A percentile compares a stretch with the other conserved stretches of the same genome.
Conservation (phyloP, 2,329 filamentous ascomycete genomes). For the Penicillium italicum region DNA sequence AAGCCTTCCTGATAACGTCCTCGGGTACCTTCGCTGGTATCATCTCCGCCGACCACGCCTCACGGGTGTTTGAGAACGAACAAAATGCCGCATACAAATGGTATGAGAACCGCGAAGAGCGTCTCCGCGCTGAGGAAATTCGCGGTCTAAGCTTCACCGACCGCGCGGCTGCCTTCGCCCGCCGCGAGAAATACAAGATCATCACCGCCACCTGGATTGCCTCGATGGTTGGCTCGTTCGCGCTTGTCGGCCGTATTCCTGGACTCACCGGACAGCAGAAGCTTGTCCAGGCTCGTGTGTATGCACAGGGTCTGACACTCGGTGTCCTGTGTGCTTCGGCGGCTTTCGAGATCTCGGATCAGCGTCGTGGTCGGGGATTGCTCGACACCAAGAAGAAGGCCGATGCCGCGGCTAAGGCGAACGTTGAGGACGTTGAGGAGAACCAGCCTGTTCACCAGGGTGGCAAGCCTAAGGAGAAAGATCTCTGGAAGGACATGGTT, state of each 20-base stretch:
- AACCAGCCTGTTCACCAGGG: conserved; percentile 77
- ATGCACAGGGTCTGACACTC: conserved; percentile 84
- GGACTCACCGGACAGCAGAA: conserved; percentile 76
- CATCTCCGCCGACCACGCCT: conserved; percentile 73
- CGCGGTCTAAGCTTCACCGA: conserved; percentile 56
- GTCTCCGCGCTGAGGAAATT: conserved; percentile 53
- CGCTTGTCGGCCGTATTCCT: conserved; percentile 71
- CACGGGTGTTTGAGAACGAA: conserved; percentile 65
- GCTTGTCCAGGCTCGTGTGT: conserved; percentile 89
- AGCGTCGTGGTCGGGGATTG: conserved; percentile 60
- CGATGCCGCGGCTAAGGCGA: conserved; percentile 69
- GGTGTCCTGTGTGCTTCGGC: conserved; percentile 79
- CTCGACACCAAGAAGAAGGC: conserved; percentile 65
- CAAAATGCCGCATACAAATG: conserved; percentile 67
- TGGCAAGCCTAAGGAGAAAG: conserved; percentile 64
- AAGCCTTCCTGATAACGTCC: conserved; percentile 82
- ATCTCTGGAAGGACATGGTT: conserved; percentile 73
- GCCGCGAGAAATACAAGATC: conserved; percentile 79
- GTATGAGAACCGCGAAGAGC: conserved; percentile 59
- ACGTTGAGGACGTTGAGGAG: conserved; percentile 68
- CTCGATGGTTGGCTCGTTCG: conserved; percentile 71
- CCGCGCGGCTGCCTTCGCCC: conserved; percentile 68
- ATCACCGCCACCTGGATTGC: conserved; percentile 79
- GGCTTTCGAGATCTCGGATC: conserved; percentile 77
- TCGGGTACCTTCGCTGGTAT: conserved; percentile 81